A percentile compares a stretch with the other conserved stretches of the same genome.
phyloP scores from a whole-genome alignment of 2,329 filamentous ascomycete genomes.

The Mycosphaerelloides madeirae region DNA sequence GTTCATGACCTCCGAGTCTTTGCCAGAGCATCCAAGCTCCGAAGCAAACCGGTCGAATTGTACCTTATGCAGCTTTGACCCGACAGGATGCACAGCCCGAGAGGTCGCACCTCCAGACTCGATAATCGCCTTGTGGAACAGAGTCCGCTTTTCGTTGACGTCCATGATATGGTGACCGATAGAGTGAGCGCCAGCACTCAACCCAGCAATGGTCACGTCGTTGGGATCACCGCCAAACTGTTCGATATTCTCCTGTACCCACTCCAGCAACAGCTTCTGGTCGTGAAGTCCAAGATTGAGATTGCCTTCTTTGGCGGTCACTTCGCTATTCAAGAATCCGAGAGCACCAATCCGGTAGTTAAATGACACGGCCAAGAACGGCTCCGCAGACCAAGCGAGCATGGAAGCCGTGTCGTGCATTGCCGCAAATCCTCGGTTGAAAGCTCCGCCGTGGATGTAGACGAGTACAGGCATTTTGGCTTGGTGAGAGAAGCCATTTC shows the following conservation, averaged over 20 bases:
- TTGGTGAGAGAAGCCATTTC: slow-evolving; percentile 30
- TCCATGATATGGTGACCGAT: slow-evolving; percentile 65
- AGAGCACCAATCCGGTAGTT: slow-evolving; percentile 62
- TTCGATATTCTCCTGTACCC: slow-evolving; percentile 38
- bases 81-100: slow-evolving; percentile 42
- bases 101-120: slow-evolving; percentile 47
- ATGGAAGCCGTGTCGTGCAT: slow-evolving; percentile 51
- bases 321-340: slow-evolving; percentile 59
- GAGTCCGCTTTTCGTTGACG: slow-evolving; percentile 32
- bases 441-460: slow-evolving; percentile 61
- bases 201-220: slow-evolving; percentile 26
- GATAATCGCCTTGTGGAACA: slow-evolving; percentile 46
- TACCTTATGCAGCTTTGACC: slow-evolving; percentile 37
- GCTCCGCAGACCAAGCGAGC: slow-evolving; percentile 48
- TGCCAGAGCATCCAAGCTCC: slow-evolving; percentile 32
- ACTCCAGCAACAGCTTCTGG: slow-evolving; percentile 40
- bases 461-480: slow-evolving; percentile 52
- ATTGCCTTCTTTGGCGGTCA: slow-evolving; percentile 50
- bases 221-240: slow-evolving; percentile 36
- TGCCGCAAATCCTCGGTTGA: slow-evolving; percentile 46
- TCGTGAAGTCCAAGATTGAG: slow-evolving; percentile 42
- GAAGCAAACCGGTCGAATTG: slow-evolving; percentile 43
- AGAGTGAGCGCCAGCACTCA: slow-evolving; percentile 60
- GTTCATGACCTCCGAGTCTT: slow-evolving; percentile 34
- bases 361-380: slow-evolving; percentile 54